These are phyloP conservation scores for Xylaria longipes DNA, from an alignment of 495 filamentous ascomycete species.

Conservation along the genomic window DNA sequence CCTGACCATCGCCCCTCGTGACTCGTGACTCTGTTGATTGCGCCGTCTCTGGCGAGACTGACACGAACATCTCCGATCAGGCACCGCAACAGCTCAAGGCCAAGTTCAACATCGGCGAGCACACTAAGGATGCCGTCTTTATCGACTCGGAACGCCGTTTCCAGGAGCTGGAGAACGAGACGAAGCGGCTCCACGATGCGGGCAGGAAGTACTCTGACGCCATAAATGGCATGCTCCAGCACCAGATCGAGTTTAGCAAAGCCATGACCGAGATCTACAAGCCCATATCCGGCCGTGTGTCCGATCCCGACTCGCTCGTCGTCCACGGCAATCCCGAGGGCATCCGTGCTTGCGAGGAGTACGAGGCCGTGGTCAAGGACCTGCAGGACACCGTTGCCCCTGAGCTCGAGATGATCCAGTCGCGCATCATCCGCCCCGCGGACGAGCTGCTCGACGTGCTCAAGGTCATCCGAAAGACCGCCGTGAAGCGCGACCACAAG, in stretches of 20 bases:
- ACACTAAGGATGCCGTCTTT: slow-evolving; percentile 93
- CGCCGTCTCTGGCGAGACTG: slow-evolving; percentile 2
- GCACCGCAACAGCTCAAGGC: slow-evolving; percentile 90
- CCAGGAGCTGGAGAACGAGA: slow-evolving; percentile 91
- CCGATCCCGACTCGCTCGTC: slow-evolving; percentile 84
- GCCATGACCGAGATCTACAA: slow-evolving; percentile 96
- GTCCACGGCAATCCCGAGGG: slow-evolving; percentile 91
- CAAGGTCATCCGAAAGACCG: slow-evolving; percentile 90
- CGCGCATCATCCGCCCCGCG: slow-evolving; percentile 87
- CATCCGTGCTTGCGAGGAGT: slow-evolving; percentile 95
- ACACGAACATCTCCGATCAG: slow-evolving; percentile 46
- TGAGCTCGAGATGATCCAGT: slow-evolving; percentile 97
- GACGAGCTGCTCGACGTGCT: slow-evolving; percentile 94
- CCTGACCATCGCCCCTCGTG: not conserved
- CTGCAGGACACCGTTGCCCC: slow-evolving; percentile 86
- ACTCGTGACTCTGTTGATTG: slow-evolving; percentile 2
- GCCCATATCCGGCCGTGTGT: slow-evolving; percentile 93
- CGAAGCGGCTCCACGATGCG: slow-evolving; percentile 94
- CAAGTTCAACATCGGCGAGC: slow-evolving; percentile 92
- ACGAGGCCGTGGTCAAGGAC: slow-evolving; percentile 88
- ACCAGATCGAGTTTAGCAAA: slow-evolving; percentile 98
- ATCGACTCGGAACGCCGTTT: slow-evolving; percentile 94
- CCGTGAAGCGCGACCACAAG: slow-evolving; percentile 93
- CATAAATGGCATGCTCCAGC: slow-evolving; percentile 96
- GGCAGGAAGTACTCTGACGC: slow-evolving; percentile 95